Evolutionary conservation across 2,329 filamentous ascomycete genomes (phyloP), one percentile per base, ranked within the genome.

Genomic region (Beauveria brongniartii): DNA sequence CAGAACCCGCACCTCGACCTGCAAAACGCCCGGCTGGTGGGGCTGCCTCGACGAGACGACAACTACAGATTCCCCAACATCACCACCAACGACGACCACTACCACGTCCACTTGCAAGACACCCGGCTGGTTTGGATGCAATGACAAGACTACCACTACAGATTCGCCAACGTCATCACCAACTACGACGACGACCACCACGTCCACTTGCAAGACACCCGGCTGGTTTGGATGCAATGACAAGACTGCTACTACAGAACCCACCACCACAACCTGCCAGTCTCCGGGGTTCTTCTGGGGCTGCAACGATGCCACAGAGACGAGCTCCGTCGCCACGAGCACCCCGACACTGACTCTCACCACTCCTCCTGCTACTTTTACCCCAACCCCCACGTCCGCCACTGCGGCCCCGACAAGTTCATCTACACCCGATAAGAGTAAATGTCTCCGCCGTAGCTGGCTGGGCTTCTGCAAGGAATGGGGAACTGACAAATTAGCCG

Each of bases 11-110:
- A 96, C 92, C 0, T 86, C 87, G 59, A 96, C 91, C 0, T 96
- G 92, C 75, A 83, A 94, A 73, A 96, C 92, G 1, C 92, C 92
- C 30, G 91, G 92, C 5, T 96, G 92, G 92, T 96, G 88, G 88
- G 91, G 90, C 24, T 92, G 86, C 70, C 75, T 90, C 44, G 88
- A 91, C 65, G 82, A 87, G 71, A 80, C 81, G 3, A 87, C 85
- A 79, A 78, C 1, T 75, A 37, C 50, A 22, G 50, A 52, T 20
- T 75, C 7, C 73, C 75, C 74, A 24, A 71, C 47, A 18, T 28
- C 56, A 26, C 46, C 56, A 16, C 47, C 73, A 0, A 73, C 77
- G 3, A 77, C 77, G 14, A 37, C 34, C 4, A 37, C 34, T 37
- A 37, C 34, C 12, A 37, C 34, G 34, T 37, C 34, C 12, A 37